Percentiles rank a stretch among this genome's conserved stretches.
Evolutionary conservation across 805 yeast genomes (phyloP).

Genomic region (Grigorovia humatica): DNA sequence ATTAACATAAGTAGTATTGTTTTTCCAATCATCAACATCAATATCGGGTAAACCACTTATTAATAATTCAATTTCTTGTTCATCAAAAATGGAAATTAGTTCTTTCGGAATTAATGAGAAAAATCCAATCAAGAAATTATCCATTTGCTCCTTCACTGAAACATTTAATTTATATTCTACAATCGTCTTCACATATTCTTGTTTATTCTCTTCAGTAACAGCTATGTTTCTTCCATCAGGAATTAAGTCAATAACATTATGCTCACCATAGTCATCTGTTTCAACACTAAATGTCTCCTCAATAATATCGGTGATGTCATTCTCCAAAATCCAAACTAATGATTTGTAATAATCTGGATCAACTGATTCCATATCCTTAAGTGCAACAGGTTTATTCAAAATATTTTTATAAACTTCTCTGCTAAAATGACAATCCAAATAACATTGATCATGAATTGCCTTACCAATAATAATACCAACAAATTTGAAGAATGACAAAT

Average conservation of each 20-base stretch:
- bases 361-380: slow-evolving; percentile 88
- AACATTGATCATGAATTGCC: slow-evolving; percentile 79
- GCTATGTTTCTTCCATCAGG: slow-evolving; percentile 74
- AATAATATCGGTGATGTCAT: slow-evolving; percentile 90
- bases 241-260: slow-evolving; percentile 68
- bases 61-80: slow-evolving; percentile 85
- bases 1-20: slow-evolving; percentile 69
- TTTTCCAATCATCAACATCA: slow-evolving; percentile 93
- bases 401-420: slow-evolving; percentile 88
- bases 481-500: slow-evolving; percentile 83
- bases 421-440: slow-evolving; percentile 88
- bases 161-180: slow-evolving; percentile 79
- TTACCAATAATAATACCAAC: slow-evolving; percentile 91
- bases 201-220: slow-evolving; percentile 85
- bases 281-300: slow-evolving; percentile 92
- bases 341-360: slow-evolving; percentile 91
- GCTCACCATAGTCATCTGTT: slow-evolving; percentile 88
- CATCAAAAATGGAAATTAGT: slow-evolving; percentile 78
- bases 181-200: slow-evolving; percentile 74
- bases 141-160: slow-evolving; percentile 81
- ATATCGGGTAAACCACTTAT: slow-evolving; percentile 94
- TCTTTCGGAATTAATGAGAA: slow-evolving; percentile 82
- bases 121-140: slow-evolving; percentile 75
- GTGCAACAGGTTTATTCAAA: slow-evolving; percentile 65
- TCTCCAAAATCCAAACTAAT: slow-evolving; percentile 89